Conservation (phyloP, 192 early-diverging fungal species). For the Dissophora ornata region DNA sequence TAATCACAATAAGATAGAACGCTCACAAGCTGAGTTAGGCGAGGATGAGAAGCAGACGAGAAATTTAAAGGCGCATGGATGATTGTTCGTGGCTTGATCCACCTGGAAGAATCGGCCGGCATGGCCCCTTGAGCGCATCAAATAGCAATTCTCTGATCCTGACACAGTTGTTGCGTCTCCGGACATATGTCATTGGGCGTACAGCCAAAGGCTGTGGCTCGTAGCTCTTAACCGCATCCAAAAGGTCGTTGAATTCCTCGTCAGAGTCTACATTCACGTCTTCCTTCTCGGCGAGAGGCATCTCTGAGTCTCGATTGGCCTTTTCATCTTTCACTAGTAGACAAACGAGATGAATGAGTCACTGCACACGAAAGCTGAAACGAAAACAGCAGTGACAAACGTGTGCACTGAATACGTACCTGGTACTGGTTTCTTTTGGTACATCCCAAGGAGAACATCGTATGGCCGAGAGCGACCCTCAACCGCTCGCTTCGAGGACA, state of each 20-base stretch:
- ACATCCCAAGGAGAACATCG: constrained; percentile 79
- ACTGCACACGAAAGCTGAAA: background rate
- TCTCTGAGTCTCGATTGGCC: constrained; percentile 53
- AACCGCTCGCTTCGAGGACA: constrained; percentile 88
- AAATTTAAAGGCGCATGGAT: constrained; percentile 28
- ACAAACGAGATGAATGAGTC: background rate
- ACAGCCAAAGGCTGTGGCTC: constrained; percentile 73
- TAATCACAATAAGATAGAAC: too few relatives aligned
- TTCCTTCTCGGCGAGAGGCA: constrained; percentile 63
- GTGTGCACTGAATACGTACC: constrained; percentile 57
- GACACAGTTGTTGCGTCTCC: constrained; percentile 69
- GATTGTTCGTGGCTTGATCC: constrained; percentile 43
- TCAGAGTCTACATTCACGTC: constrained; percentile 73
- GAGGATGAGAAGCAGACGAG: too few relatives aligned
- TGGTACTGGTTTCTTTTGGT: constrained; percentile 80
- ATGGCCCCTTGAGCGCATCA: constrained; percentile 67
- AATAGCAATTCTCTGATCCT: constrained; percentile 72
- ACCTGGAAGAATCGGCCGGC: constrained; percentile 44
- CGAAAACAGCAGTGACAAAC: too few relatives aligned
- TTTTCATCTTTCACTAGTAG: constrained; percentile 53
- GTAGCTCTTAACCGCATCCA: constrained; percentile 71
- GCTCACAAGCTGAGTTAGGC: too few relatives aligned
- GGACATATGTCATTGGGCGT: constrained; percentile 60
- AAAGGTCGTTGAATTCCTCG: constrained; percentile 75
- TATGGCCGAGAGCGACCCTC: constrained; percentile 86